Evolutionary conservation across 345 rosid species (phyloP), one percentile per base, ranked within the genome.

Genomic region (Fremontodendron californicum): DNA sequence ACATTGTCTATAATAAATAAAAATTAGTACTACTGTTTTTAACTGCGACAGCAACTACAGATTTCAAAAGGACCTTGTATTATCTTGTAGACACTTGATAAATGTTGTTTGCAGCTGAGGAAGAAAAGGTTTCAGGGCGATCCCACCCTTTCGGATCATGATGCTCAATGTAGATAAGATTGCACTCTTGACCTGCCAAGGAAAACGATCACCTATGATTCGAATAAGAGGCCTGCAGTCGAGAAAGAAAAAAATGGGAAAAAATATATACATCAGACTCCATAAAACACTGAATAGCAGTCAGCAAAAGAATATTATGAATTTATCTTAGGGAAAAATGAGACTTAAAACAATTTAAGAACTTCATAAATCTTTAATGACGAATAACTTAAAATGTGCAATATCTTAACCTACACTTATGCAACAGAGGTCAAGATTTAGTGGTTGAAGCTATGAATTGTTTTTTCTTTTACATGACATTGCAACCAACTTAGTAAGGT

Each of bases 31-130:
- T 48, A 45, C 18, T 57, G 61, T 31, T 11, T 33, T 48, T 46
- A 31, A 33, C 13, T 13, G 33, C 58, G 25, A 31, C 23, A 68
- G 40, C 42, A 46, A 15, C 29, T 31, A 43, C 4, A 73, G 25
- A 37, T 64, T 60, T 55, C 33, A 61, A 64, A 52, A 78, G 83
- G 80, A 96, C 99, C 99, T 93, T 74, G 95, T 89, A 78, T 79
- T 87, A 82, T 96, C 99, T 81, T 93, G 99, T 39, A 96, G 85
- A 82, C 97, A 92, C 88, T 93, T 96, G 58, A 92, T 87, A 81
- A 93, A 96, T 51, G 98, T 96, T 76, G 99, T 96, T 74, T 96
- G 99, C 81, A 96, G 94, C 88, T 96, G 99, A 75, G 99, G 99
- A 77, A 96, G 97, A 80, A 96, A 96, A 68, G 99, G 99, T 48